These are phyloP conservation scores for Sphagnum magellanicum DNA, from an alignment of 228 moss, liverwort and hornwort species.

Conservation along the genomic window DNA sequence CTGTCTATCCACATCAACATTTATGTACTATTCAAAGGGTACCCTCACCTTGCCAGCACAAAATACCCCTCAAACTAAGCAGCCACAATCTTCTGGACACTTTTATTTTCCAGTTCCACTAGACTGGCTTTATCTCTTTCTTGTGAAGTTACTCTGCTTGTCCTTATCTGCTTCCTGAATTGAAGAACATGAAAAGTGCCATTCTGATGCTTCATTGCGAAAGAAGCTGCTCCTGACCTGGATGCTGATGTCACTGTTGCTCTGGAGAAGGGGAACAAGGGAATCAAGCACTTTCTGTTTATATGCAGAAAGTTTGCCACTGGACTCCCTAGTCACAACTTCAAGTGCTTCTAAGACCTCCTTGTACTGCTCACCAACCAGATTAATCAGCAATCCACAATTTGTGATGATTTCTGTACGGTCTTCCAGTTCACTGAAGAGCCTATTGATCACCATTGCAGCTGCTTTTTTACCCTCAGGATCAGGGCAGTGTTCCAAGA, in stretches of 20 bases:
- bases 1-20: constrained; percentile 2
- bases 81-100: background rate
- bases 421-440: constrained; percentile 11
- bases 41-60: background rate
- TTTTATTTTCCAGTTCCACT: background rate
- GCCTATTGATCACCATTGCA: constrained; percentile 18
- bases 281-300: constrained; percentile 4
- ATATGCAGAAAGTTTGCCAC: constrained; percentile 13
- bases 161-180: too few species aligned
- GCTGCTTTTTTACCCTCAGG: constrained; percentile 19
- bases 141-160: too few species aligned
- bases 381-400: constrained; percentile 11
- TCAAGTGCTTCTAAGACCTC: constrained; percentile 23
- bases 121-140: too few species aligned
- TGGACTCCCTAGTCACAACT: constrained; percentile 12
- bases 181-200: background rate
- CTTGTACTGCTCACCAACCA: constrained; percentile 1
- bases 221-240: constrained; percentile 15
- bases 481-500: constrained; percentile 19
- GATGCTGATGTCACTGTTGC: constrained; percentile 5
- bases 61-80: background rate
- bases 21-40: background rate
- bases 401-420: background rate
- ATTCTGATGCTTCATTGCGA: background rate
- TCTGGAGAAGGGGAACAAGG: constrained; percentile 1